Conservation (phyloP, 1,139 yeast species). For the Taphrina pruni region DNA sequence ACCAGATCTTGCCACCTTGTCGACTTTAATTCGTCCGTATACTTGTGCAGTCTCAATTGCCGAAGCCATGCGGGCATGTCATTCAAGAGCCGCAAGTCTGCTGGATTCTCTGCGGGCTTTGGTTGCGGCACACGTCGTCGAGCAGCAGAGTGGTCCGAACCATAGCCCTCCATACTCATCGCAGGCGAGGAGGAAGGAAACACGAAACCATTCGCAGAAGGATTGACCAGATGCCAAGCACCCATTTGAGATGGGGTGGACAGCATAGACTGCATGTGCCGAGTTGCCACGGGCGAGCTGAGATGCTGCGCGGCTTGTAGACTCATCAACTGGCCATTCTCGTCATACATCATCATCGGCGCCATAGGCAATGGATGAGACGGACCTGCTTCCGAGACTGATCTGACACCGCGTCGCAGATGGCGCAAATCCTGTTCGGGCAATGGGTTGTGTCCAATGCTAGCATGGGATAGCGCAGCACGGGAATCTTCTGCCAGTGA, state of each 20-base stretch:
- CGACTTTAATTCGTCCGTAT: conserved; percentile 80
- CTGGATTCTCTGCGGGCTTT: conserved; percentile 43
- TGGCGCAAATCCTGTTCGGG: conserved; percentile 50
- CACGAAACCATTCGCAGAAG: conserved; percentile 9
- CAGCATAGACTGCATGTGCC: conserved; percentile 20
- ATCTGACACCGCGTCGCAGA: conserved; percentile 46
- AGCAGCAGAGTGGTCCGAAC: conserved; percentile 3
- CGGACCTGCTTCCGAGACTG: conserved; percentile 17
- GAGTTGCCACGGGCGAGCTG: conserved; percentile 24
- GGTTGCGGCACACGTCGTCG: conserved; percentile 30
- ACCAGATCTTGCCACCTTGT: conserved; percentile 81
- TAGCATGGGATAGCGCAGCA: conserved; percentile 4
- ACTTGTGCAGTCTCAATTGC: conserved; percentile 85
- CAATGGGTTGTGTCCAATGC: conserved; percentile 41
- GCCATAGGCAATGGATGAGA: conserved; percentile 1
- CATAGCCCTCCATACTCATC: conserved; percentile 21
- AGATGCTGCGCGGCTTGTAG: conserved; percentile 29
- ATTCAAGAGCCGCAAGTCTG: conserved; percentile 59
- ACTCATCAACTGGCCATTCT: conserved; percentile 43
- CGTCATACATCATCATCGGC: conserved; percentile 44
- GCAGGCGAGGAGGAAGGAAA: conserved; percentile 32
- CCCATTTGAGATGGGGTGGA: conserved; percentile 18
- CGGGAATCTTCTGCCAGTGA: conserved; percentile 46
- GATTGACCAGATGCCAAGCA: conserved; percentile 27
- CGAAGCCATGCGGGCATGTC: conserved; percentile 95